These are phyloP conservation scores for Kodamaea laetipori DNA, from an alignment of 805 yeast species.

Conservation along the genomic window DNA sequence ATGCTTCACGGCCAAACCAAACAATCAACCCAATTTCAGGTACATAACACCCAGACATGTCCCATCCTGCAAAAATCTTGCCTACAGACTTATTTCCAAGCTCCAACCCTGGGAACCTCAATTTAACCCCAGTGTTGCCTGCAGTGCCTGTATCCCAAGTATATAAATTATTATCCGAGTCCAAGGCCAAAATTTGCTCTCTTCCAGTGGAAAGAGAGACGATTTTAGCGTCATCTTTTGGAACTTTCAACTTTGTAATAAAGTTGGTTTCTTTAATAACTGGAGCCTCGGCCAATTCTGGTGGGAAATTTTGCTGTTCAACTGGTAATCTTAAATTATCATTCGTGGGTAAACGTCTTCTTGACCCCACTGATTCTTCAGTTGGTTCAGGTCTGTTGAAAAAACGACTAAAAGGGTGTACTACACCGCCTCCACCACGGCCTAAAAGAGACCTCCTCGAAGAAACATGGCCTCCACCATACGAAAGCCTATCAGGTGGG, in stretches of 20 bases:
- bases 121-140: conserved; percentile 41
- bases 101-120: conserved; percentile 39
- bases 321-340: conserved; percentile 28
- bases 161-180: conserved; percentile 50
- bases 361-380: conserved; percentile 9
- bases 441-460: background rate
- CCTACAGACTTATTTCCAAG: conserved; percentile 29
- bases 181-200: conserved; percentile 63
- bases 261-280: conserved; percentile 19
- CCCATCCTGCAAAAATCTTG: conserved; percentile 70
- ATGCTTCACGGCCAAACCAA: conserved; percentile 48
- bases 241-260: conserved; percentile 26
- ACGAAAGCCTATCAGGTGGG: conserved; percentile 12
- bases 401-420: conserved; percentile 25
- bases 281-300: background rate
- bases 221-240: conserved; percentile 32
- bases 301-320: conserved; percentile 21
- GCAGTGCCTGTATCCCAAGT: conserved; percentile 59
- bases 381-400: conserved; percentile 10
- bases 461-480: conserved; percentile 3
- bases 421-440: conserved; percentile 1
- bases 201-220: conserved; percentile 62
- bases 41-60: conserved; percentile 51
- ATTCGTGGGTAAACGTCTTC: conserved; percentile 18
- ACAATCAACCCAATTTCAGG: conserved; percentile 55